Evolutionary conservation across 331 rosid genomes (phyloP), one percentile per base, ranked within the genome.

Genomic region (Arachis monticola): DNA sequence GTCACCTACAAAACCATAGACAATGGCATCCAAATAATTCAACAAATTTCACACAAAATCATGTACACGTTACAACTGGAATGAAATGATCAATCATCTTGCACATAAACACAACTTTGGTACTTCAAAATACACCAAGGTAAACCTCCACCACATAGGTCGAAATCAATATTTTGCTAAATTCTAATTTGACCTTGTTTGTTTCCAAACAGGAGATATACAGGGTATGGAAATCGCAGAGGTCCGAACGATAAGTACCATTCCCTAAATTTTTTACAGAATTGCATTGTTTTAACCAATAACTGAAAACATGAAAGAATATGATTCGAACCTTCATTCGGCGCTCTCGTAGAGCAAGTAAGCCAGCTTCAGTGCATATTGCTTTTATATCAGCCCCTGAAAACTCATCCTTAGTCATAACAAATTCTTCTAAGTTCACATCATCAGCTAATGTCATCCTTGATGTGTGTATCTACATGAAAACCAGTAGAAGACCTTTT

Each of bases 321-420:
- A 7, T 59, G 22, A 1, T 61, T 67, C 88, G 82, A 76, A 95
- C 97, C 99, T 95, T 95, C 99, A 95, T 95, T 0, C 99, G 92
- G 60, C 99, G 96, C 71, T 95, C 99, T 35, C 99, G 88, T 55
- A 95, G 76, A 60, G 99, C 97, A 80, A 92, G 97, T 64, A 95
- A 82, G 46, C 99, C 99, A 74, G 99, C 97, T 84, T 95, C 99
- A 51, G 99, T 95, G 73, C 99, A 95, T 69, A 95, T 95, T 55
- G 99, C 99, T 86, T 92, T 95, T 17, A 95, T 92, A 84, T 95
- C 99, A 77, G 99, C 97, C 75, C 99, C 99, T 32, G 97, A 95
- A 69, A 95, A 95, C 80, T 95, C 99, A 79, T 95, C 99, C 87
- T 95, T 95, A 2, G 99, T 92, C 99, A 95, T 95, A 22, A 95